These are phyloP conservation scores for Tarenaya hassleriana DNA, from an alignment of 345 rosid genomes.

Conservation along the genomic window DNA sequence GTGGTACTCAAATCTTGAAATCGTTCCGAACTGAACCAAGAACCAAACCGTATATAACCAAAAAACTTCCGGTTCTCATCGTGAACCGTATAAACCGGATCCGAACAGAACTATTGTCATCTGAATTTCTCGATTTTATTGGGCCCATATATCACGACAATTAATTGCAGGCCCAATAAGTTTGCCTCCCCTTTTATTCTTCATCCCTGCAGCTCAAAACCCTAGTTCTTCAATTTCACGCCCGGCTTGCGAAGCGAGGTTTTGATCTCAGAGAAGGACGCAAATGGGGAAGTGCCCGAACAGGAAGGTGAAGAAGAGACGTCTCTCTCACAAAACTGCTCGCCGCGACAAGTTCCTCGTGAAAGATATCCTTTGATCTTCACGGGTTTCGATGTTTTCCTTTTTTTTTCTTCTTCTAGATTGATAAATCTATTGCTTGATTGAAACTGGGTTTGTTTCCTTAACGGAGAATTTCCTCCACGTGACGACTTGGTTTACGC, in stretches of 20 bases:
- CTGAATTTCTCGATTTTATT: too few relatives aligned
- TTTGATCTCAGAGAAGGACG: slow-evolving; percentile 11
- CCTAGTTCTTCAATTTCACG: too few relatives aligned
- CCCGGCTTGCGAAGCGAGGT: neutral
- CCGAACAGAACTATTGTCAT: too few relatives aligned
- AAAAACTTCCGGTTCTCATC: too few relatives aligned
- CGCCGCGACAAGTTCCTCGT: slow-evolving; percentile 73
- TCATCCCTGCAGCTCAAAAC: too few relatives aligned
- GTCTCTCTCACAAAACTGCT: slow-evolving; percentile 84
- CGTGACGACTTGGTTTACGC: slow-evolving; percentile 84
- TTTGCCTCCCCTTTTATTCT: too few relatives aligned
- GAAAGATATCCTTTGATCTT: slow-evolving; percentile 62
- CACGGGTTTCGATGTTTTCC: neutral
- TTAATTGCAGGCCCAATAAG: too few relatives aligned
- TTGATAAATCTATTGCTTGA: neutral
- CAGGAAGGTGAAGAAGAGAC: slow-evolving; percentile 92
- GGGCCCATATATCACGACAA: too few relatives aligned
- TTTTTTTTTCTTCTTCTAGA: neutral
- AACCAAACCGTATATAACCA: too few relatives aligned
- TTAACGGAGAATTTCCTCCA: slow-evolving; percentile 36
- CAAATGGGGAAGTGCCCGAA: slow-evolving; percentile 70
- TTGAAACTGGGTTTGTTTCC: slow-evolving; percentile 8
- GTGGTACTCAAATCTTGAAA: too few relatives aligned
- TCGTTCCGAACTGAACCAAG: too few relatives aligned
- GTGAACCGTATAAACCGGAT: too few relatives aligned